Base-by-base conservation (phyloP, 2,329 filamentous ascomycete species). In the Ascochyta viciae-villosae region DNA sequence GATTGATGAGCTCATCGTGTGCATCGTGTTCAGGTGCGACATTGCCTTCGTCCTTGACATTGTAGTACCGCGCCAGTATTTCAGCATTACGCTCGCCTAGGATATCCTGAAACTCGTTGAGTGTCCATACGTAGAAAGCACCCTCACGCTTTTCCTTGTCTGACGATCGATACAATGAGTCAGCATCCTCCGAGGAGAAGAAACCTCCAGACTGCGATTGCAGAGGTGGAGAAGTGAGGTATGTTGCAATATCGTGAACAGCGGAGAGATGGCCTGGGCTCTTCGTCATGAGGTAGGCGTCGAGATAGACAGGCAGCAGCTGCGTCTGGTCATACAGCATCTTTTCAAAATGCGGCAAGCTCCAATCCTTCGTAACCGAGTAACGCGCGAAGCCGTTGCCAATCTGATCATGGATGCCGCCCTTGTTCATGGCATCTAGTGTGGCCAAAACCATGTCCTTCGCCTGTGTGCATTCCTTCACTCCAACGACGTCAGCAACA, bases 341-440 rank as follows among this genome's bases (percentile, higher is more conserved):
- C 80, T 98, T 98, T 79, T 99, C 95, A 67, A 98, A 99, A 74
- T 96, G 93, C 10, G 95, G 95, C 42, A 98, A 80, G 60, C 89
- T 91, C 95, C 95, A 99, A 76, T 98, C 91, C 13, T 87, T 81
- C 0, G 94, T 98, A 7, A 96, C 89, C 13, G 92, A 96, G 73
- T 96, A 97, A 47, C 94, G 86, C 34, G 89, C 86, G 66, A 92
- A 92, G 6, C 91, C 90, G 70, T 90, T 85, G 39, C 90, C 90
- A 57, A 94, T 84, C 58, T 91, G 89, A 67, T 92, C 90, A 60
- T 90, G 84, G 48, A 90, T 87, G 13, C 87, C 88, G 19, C 88
- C 87, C 44, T 85, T 83, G 15, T 85, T 85, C 85, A 98, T 95
- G 55, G 87, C 87, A 35, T 90, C 84, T 44, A 99, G 78, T 0